phyloP scores from a whole-genome alignment of 2,329 filamentous ascomycete genomes.

The Chrysoporthe austroafricana region DNA sequence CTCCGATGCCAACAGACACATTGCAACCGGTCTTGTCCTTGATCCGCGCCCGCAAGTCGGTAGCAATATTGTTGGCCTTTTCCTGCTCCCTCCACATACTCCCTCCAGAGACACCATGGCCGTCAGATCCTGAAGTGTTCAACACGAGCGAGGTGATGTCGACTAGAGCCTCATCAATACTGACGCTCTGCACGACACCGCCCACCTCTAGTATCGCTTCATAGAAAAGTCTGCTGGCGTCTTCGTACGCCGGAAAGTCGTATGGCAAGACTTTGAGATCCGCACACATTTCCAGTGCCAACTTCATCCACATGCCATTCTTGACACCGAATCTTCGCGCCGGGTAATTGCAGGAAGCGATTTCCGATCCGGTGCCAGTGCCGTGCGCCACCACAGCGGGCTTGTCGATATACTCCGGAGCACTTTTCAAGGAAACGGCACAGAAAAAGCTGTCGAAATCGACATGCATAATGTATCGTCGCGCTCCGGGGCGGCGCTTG shows the following conservation, averaged over 20 bases:
- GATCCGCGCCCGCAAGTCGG: constrained; percentile 68
- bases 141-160: constrained; percentile 78
- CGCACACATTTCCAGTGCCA: constrained; percentile 79
- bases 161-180: constrained; percentile 91
- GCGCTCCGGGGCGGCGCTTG: constrained; percentile 62
- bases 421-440: constrained; percentile 80
- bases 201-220: constrained; percentile 78
- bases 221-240: constrained; percentile 87
- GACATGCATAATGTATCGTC: constrained; percentile 89
- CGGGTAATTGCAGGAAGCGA: constrained; percentile 96
- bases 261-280: constrained; percentile 90
- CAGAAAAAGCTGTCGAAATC: constrained; percentile 99
- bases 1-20: constrained; percentile 91
- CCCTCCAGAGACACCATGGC: constrained; percentile 66
- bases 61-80: constrained; percentile 74
- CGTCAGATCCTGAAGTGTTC: constrained; percentile 67
- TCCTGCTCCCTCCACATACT: constrained; percentile 78
- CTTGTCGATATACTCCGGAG: constrained; percentile 75
- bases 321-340: constrained; percentile 85
- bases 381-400: constrained; percentile 91
- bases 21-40: constrained; percentile 78
- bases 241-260: constrained; percentile 93
- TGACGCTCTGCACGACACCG: constrained; percentile 91
- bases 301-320: constrained; percentile 99
- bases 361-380: constrained; percentile 83